Percentiles rank a stretch among this genome's conserved stretches.
phyloP scores from a whole-genome alignment of 495 filamentous ascomycete genomes.

The Tuber microsphaerosporum region DNA sequence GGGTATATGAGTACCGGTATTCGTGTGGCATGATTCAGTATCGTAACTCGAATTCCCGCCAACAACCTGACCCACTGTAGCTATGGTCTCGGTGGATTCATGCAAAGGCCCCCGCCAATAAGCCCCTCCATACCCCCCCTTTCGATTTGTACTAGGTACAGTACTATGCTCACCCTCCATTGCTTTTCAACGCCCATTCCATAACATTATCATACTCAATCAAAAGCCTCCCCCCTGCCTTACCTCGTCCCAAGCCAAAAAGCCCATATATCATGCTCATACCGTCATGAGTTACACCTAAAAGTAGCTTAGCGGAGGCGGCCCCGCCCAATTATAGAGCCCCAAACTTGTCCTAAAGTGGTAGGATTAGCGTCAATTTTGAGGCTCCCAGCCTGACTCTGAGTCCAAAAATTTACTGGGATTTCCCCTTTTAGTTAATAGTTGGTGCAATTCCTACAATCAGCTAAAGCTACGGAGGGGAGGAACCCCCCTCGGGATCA shows the following conservation, averaged over 20 bases:
- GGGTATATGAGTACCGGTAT: not conserved
- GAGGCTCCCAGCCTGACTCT: conserved; percentile 24
- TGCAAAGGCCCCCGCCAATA: not conserved
- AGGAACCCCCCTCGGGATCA: not conserved
- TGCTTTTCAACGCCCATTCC: not conserved
- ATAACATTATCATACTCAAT: not conserved
- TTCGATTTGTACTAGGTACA: not conserved
- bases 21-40: not conserved
- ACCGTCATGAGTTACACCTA: not conserved
- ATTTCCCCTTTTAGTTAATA: conserved; percentile 16
- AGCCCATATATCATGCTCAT: not conserved
- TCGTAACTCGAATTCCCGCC: not conserved
- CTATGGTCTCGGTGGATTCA: not conserved
- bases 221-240: conserved; percentile 1
- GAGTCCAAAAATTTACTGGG: conserved; percentile 29
- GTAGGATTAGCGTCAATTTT: conserved; percentile 25
- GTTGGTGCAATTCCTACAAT: not conserved
- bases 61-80: not conserved
- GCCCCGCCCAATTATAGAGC: conserved; percentile 21
- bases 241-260: not conserved
- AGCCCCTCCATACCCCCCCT: not conserved
- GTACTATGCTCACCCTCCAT: not conserved
- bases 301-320: conserved; percentile 23
- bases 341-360: conserved; percentile 2
- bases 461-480: not conserved